Evolutionary conservation across 208 protist genomes (phyloP).

Genomic region (Tritrichomonas foetus): DNA sequence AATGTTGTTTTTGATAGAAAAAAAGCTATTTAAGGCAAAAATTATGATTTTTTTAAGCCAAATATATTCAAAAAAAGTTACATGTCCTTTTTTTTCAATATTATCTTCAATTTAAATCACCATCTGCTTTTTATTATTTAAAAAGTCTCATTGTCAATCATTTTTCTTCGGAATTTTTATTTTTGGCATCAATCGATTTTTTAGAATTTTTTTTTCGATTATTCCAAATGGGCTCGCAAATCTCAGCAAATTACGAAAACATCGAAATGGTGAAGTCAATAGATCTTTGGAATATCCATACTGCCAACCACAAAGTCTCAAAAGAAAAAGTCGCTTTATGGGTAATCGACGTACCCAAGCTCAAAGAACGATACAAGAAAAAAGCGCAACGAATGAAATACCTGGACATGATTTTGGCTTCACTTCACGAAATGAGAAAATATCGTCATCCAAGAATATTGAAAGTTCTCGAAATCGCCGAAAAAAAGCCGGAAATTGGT

Average conservation of each 20-base stretch:
- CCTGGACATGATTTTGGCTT: not conserved
- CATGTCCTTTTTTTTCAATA: too few species aligned
- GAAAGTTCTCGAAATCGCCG: not conserved
- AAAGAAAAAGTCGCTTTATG: not conserved
- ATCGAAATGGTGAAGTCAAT: not conserved
- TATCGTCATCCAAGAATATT: not conserved
- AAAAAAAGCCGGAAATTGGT: slow-evolving; percentile 8
- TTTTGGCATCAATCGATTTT: too few species aligned
- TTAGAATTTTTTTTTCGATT: too few species aligned
- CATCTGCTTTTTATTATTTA: too few species aligned
- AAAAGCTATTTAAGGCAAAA: too few species aligned
- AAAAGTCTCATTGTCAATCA: too few species aligned
- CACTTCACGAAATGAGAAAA: not conserved
- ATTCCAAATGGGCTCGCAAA: not conserved
- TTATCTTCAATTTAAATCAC: too few species aligned
- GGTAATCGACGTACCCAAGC: not conserved
- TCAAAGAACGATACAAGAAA: not conserved
- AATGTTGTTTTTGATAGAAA: too few species aligned
- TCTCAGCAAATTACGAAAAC: not conserved
- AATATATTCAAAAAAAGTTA: too few species aligned
- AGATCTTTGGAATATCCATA: not conserved
- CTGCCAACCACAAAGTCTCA: not conserved
- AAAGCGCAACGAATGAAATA: not conserved
- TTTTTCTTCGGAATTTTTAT: too few species aligned
- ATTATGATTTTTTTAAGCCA: too few species aligned